Conservation (phyloP, 208 protist species). For the Crithidia fasciculata region DNA sequence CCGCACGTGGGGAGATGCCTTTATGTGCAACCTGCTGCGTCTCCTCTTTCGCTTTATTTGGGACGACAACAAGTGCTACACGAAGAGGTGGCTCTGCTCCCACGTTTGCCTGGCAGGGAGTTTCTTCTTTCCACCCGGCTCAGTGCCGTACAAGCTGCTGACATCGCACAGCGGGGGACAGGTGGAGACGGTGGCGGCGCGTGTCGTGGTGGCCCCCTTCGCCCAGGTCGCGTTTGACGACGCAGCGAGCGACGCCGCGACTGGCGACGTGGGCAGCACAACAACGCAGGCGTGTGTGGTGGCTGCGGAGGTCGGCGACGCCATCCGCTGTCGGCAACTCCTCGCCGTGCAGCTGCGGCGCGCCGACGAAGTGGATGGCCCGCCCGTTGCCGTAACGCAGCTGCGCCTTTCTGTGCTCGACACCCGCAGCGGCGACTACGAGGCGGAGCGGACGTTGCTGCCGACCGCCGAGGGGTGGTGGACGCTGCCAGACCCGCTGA, state of each 20-base stretch:
- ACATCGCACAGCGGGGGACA: constrained; percentile 22
- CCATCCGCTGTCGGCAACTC: constrained; percentile 1
- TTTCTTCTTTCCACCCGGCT: constrained; percentile 20
- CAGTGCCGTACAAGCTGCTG: constrained; percentile 13
- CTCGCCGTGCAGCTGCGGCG: neutral
- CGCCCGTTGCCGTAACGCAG: neutral
- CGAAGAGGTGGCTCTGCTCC: constrained; percentile 12
- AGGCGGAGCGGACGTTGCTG: neutral
- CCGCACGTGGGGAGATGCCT: neutral
- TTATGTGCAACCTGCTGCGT: constrained; percentile 15
- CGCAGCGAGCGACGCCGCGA: neutral
- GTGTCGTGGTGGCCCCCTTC: constrained; percentile 5
- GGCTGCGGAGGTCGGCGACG: neutral
- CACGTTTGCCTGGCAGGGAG: constrained; percentile 25
- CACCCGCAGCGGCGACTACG: neutral
- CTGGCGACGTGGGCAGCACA: no score
- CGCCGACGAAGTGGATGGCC: neutral
- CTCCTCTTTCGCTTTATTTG: constrained; percentile 15
- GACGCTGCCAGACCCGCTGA: constrained; percentile 1
- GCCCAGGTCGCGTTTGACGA: neutral
- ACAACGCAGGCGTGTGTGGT: neutral
- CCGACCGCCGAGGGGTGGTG: constrained; percentile 7
- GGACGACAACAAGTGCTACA: constrained; percentile 1
- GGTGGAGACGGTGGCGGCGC: neutral
- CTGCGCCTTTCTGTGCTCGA: neutral